Evolutionary conservation across 1,139 yeast species (phyloP), one percentile per base, ranked within the genome.

Genomic region (Meyerozyma athensensis): DNA sequence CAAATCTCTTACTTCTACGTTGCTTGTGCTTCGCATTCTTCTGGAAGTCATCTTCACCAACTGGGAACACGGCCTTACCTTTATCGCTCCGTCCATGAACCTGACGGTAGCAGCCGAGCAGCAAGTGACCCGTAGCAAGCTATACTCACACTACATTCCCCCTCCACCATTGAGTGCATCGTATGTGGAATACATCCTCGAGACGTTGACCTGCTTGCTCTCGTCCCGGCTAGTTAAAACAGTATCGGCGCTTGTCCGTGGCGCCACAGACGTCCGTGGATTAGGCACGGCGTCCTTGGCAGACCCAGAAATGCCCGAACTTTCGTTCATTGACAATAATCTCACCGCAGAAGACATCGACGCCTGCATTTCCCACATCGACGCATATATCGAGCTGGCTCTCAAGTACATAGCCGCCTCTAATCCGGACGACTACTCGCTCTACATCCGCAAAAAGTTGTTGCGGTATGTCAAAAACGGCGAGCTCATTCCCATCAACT

Each of bases 371-470:
- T 43, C 43, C 4, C 69, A 68, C 30, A 73, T 77, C 32, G 82
- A 78, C 48, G 46, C 50, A 10, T 63, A 68, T 55, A 54, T 77
- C 52, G 72, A 72, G 50, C 47, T 64, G 4, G 54, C 74, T 3
- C 52, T 78, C 26, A 63, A 76, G 36, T 80, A 64, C 49, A 48
- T 80, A 12, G 73, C 81, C 2, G 73, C 80, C 2, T 62, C 84
- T 1, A 79, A 81, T 50, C 78, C 84, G 28, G 45, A 45, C 0
- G 76, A 73, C 23, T 78, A 70, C 48, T 69, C 62, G 39, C 54
- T 56, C 10, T 77, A 66, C 45, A 40, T 75, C 8, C 55, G 62
- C 14, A 49, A 54, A 4, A 64, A 63, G 34, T 44, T 76, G 4
- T 61, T 73, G 43, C 54, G 50, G 31, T 66, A 61, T 45, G 50